Percentiles rank a stretch among this genome's conserved stretches.
phyloP scores from a whole-genome alignment of 345 rosid genomes.

The Eucalyptus sp. region DNA sequence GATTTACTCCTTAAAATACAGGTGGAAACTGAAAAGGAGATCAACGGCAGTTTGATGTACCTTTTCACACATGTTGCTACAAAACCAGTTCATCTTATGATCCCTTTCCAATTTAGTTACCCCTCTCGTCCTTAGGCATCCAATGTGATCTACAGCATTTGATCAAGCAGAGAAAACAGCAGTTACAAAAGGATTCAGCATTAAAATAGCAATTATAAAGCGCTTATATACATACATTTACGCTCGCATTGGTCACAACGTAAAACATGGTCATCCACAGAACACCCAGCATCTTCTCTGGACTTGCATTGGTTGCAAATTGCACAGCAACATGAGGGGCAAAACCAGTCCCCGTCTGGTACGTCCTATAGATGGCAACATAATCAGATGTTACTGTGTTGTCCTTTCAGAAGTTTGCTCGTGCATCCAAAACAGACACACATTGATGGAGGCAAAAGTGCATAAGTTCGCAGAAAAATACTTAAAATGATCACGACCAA shows the following conservation, averaged over 20 bases:
- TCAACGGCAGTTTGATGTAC: conserved; percentile 11
- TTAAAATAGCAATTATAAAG: not conserved
- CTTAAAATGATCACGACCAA: not conserved
- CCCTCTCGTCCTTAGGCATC: conserved; percentile 22
- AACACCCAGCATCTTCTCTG: conserved; percentile 6
- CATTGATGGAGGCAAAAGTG: not conserved
- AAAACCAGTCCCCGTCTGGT: conserved; percentile 88
- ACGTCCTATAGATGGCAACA: conserved; percentile 22
- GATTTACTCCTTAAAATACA: not conserved
- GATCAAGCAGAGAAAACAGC: not conserved
- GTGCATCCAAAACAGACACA: not conserved
- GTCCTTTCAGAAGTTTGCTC: not conserved
- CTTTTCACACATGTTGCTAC: conserved; percentile 25
- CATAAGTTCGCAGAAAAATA: not conserved
- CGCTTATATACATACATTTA: conserved; percentile 24
- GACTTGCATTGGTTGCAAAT: conserved; percentile 29
- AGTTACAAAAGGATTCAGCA: not conserved
- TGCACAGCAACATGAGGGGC: conserved; percentile 71
- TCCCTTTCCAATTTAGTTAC: not conserved
- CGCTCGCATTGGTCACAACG: conserved; percentile 56
- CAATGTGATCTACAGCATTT: conserved; percentile 39
- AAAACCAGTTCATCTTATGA: not conserved
- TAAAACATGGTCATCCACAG: conserved; percentile 9
- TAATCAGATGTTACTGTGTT: not conserved
- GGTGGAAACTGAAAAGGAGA: not conserved